Conservation (phyloP, 768 basidiomycete species). For the Phlebiopsis gigantea region DNA sequence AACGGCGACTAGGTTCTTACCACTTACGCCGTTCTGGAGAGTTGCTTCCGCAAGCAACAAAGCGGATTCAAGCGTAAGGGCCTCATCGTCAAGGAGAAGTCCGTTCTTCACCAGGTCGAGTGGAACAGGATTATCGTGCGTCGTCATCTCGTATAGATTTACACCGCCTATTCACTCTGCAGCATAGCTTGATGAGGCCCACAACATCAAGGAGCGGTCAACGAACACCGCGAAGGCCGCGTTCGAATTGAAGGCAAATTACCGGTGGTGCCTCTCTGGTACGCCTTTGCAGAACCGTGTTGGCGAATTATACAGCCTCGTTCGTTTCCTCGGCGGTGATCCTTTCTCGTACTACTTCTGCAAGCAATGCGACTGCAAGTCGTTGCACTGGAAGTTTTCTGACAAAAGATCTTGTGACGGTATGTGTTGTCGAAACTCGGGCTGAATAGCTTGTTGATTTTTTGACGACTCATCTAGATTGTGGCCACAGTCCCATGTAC, state of each 20-base stretch:
- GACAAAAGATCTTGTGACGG: constrained; percentile 83
- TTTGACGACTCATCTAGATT: constrained; percentile 41
- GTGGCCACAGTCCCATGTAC: constrained; percentile 82
- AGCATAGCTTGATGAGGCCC: constrained; percentile 84
- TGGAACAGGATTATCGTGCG: constrained; percentile 81
- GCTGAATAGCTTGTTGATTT: too few species aligned
- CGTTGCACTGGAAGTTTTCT: constrained; percentile 89
- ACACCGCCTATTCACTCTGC: neutral
- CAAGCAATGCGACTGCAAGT: constrained; percentile 93
- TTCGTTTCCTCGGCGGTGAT: constrained; percentile 89
- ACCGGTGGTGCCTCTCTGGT: constrained; percentile 93
- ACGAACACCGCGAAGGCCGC: constrained; percentile 98
- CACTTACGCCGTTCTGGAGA: constrained; percentile 85
- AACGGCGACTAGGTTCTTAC: constrained; percentile 57
- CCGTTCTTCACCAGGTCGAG: constrained; percentile 73
- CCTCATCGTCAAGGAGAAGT: constrained; percentile 80
- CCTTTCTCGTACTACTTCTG: constrained; percentile 93
- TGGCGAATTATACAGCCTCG: constrained; percentile 95
- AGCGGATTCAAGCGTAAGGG: constrained; percentile 88
- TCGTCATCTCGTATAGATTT: constrained; percentile 12
- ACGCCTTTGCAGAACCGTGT: constrained; percentile 97
- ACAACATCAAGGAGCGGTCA: constrained; percentile 94
- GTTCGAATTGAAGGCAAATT: constrained; percentile 78
- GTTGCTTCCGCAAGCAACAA: constrained; percentile 89
- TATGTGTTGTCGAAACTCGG: constrained; percentile 32